Base-by-base conservation (phyloP, 768 basidiomycete species). In the Chalciporus sphaerocephalus region DNA sequence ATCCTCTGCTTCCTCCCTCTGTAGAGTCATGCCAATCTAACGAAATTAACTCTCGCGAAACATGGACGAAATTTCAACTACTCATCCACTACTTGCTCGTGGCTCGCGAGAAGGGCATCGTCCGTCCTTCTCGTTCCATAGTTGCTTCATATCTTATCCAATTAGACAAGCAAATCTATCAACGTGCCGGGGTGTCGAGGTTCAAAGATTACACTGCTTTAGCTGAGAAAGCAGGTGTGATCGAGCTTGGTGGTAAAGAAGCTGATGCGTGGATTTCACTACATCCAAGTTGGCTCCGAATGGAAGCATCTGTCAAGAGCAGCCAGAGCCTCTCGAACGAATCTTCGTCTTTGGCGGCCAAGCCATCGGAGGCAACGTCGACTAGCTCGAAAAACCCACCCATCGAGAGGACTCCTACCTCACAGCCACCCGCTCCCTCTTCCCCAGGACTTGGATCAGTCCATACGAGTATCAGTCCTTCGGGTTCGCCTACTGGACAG, bases 71-170 rank as follows among this genome's bases (percentile, higher is more conserved):
- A 38, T 76, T 75, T 49, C 49, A 50, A 25, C 52, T 66, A 21
- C 55, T 66, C 40, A 52, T 66, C 22, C 30, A 53, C 11, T 35
- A 42, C 43, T 42, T 66, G 24, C 41, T 64, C 15, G 51, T 46
- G 25, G 55, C 51, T 18, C 59, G 54, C 24, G 48, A 50, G 13
- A 64, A 60, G 5, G 74, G 74, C 4, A 46, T 58, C 21, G 0
- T 30, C 21, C 65, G 54, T 15, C 67, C 75, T 11, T 58, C 65
- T 4, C 72, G 75, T n/a, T 71, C 74, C 13, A 47, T 7, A 1
- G 47, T 80, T 16, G 72, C 69, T 5, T 0, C 53, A 12, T 63
- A 66, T 12, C 57, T 80, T 2, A 6, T 53, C n/a, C 39, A 56
- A 22, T 23, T 15, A 17, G 66, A 70, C 36, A 58, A 58, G 15